Evolutionary conservation across 352 stramenopile genomes (phyloP).

Genomic region (Globisporangium sylvaticum): DNA sequence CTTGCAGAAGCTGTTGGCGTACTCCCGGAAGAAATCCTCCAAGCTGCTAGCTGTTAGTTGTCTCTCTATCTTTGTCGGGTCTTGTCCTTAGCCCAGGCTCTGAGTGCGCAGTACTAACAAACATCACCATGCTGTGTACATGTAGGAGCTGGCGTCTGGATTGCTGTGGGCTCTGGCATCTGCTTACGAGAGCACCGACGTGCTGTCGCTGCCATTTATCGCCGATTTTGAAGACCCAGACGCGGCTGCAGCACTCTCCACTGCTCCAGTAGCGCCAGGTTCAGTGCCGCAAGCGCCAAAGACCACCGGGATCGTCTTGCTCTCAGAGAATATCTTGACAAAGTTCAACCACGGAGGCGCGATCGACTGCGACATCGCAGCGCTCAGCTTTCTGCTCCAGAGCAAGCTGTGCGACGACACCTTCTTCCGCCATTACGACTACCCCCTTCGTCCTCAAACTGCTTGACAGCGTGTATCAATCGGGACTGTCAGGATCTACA

Average conservation of each 20-base stretch:
- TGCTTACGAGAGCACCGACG: constrained; percentile 9
- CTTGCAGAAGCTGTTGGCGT: constrained; percentile 12
- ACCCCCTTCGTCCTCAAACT: constrained; percentile 15
- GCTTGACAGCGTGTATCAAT: constrained; percentile 6
- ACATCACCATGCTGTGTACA: background rate
- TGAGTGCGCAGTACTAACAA: too few species aligned
- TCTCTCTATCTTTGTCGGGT: background rate
- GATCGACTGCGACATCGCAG: constrained; percentile 13
- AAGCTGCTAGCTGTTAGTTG: constrained; percentile 5
- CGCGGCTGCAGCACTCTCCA: background rate
- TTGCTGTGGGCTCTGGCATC: constrained; percentile 17
- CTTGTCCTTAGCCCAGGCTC: background rate
- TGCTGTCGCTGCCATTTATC: background rate
- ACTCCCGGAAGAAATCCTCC: constrained; percentile 13
- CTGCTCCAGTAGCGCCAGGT: background rate
- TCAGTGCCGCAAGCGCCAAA: background rate
- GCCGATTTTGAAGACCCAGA: constrained; percentile 11
- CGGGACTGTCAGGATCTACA: background rate
- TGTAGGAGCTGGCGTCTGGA: constrained; percentile 17
- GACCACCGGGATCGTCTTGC: constrained; percentile 5
- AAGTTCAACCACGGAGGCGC: constrained; percentile 9
- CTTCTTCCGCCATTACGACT: constrained; percentile 14
- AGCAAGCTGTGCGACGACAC: constrained; percentile 6
- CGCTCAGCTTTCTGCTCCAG: constrained; percentile 12
- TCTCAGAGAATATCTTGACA: constrained; percentile 13